A percentile compares a stretch with the other conserved stretches of the same genome.
phyloP scores from a whole-genome alignment of 2,329 filamentous ascomycete genomes.

The Alternaria ethzedia region DNA sequence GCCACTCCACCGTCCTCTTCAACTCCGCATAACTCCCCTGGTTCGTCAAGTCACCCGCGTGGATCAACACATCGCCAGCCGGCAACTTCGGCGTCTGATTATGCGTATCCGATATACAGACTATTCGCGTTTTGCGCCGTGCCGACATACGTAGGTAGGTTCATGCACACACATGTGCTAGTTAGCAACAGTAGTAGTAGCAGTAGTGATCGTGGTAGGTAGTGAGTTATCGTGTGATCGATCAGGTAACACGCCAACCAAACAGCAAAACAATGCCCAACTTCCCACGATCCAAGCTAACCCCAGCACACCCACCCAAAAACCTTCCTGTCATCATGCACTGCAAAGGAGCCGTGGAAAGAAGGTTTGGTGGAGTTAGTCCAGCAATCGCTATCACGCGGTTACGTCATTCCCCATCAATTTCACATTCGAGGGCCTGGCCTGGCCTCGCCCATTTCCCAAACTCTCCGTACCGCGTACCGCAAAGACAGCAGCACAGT shows the following conservation, averaged over 20 bases:
- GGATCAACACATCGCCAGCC: slow-evolving; percentile 74
- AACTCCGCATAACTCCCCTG: slow-evolving; percentile 67
- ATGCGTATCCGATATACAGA: slow-evolving; percentile 80
- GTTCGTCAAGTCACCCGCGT: slow-evolving; percentile 79
- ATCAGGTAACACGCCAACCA: neutral
- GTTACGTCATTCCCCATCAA: neutral
- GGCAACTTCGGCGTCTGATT: slow-evolving; percentile 70
- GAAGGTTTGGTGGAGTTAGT: neutral
- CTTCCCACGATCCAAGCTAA: neutral
- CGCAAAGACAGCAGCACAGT: neutral
- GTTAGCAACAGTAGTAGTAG: neutral
- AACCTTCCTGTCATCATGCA: neutral
- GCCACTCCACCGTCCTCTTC: slow-evolving; percentile 67
- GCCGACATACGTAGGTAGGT: neutral
- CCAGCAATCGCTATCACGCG: neutral
- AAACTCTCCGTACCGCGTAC: neutral
- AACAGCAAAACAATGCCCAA: neutral
- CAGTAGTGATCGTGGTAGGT: neutral
- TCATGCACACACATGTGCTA: neutral
- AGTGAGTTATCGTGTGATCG: neutral
- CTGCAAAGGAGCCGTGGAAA: neutral
- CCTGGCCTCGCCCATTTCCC: neutral
- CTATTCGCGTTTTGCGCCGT: slow-evolving; percentile 63
- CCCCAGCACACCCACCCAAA: neutral
- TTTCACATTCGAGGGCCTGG: neutral